These are phyloP conservation scores for Macadamia tetraphylla DNA, from an alignment of 164 flowering plant genomes.

Conservation along the genomic window DNA sequence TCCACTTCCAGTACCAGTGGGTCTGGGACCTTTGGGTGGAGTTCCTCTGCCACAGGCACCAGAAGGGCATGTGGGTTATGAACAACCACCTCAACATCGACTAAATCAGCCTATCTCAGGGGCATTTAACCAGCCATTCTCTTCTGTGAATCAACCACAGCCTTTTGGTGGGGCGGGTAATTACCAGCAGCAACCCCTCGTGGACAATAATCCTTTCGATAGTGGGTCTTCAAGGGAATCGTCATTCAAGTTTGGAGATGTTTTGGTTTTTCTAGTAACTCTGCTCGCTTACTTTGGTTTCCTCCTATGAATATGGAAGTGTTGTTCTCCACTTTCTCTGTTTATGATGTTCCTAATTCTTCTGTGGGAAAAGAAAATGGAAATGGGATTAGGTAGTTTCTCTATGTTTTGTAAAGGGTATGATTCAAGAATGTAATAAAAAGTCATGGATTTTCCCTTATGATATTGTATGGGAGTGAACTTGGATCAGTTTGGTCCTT, in stretches of 20 bases:
- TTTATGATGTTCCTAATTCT: too few species aligned
- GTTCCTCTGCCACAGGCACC: background rate
- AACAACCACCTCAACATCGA: constrained; percentile 5
- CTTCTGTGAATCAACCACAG: constrained; percentile 22
- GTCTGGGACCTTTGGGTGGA: too few species aligned
- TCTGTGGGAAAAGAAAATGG: too few species aligned
- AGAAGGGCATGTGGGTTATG: too few species aligned
- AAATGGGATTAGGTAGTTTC: too few species aligned
- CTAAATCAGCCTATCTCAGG: constrained; percentile 5
- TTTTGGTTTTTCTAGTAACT: constrained; percentile 7
- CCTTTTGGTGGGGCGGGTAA: constrained; percentile 18
- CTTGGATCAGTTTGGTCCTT: too few species aligned
- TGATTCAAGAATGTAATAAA: too few species aligned
- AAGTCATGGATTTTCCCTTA: too few species aligned
- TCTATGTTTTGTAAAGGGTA: too few species aligned
- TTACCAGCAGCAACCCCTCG: constrained; percentile 22
- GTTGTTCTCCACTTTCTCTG: too few species aligned
- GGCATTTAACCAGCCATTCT: background rate
- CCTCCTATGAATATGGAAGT: background rate
- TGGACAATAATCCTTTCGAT: constrained; percentile 34
- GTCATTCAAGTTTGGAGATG: constrained; percentile 7
- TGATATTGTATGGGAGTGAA: too few species aligned
- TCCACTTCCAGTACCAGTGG: too few species aligned
- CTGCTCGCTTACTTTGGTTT: constrained; percentile 8
- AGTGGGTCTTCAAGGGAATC: constrained; percentile 20